A percentile compares a stretch with the other conserved stretches of the same genome.
Evolutionary conservation across 2,329 filamentous ascomycete species (phyloP).

Genomic region (Cytospora chrysosperma): DNA sequence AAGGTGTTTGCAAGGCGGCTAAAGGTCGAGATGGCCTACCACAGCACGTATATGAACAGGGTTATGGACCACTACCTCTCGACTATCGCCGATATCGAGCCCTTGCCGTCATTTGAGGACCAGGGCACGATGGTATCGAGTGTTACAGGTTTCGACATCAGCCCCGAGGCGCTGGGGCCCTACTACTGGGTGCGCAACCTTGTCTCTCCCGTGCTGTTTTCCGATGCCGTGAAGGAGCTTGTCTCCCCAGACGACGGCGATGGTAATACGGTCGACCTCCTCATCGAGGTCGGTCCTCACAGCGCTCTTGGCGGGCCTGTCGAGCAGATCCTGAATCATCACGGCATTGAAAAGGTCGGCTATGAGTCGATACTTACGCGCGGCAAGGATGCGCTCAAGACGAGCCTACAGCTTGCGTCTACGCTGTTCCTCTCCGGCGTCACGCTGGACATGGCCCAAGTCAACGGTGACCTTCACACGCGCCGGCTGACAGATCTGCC

Average conservation of each 20-base stretch:
- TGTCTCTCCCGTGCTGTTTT: conserved; percentile 19
- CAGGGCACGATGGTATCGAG: conserved; percentile 19
- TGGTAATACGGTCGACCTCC: conserved; percentile 31
- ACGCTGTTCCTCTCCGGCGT: conserved; percentile 18
- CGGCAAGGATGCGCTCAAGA: conserved; percentile 25
- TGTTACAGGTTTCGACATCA: conserved; percentile 17
- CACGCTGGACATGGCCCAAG: conserved; percentile 27
- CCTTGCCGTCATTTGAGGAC: conserved; percentile 15
- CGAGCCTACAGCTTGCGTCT: conserved; percentile 15
- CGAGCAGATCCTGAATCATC: conserved; percentile 30
- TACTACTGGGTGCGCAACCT: conserved; percentile 25
- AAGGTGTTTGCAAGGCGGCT: conserved; percentile 32
- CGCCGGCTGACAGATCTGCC: conserved; percentile 38
- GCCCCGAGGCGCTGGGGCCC: conserved; percentile 26
- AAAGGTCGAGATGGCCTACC: conserved; percentile 26
- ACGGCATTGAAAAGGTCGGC: conserved; percentile 26
- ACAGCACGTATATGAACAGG: conserved; percentile 25
- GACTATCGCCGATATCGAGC: conserved; percentile 30
- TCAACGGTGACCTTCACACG: conserved; percentile 33
- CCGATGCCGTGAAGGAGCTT: conserved; percentile 19
- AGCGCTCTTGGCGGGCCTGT: conserved; percentile 33
- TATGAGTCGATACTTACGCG: conserved; percentile 50
- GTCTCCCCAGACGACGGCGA: conserved; percentile 19
- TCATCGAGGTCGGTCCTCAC: conserved; percentile 34
- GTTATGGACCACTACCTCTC: conserved; percentile 34